Percentiles rank a stretch among this genome's conserved stretches.
These are phyloP conservation scores for Xerocomellus dryophilus DNA, from an alignment of 768 basidiomycete genomes.

Conservation along the genomic window DNA sequence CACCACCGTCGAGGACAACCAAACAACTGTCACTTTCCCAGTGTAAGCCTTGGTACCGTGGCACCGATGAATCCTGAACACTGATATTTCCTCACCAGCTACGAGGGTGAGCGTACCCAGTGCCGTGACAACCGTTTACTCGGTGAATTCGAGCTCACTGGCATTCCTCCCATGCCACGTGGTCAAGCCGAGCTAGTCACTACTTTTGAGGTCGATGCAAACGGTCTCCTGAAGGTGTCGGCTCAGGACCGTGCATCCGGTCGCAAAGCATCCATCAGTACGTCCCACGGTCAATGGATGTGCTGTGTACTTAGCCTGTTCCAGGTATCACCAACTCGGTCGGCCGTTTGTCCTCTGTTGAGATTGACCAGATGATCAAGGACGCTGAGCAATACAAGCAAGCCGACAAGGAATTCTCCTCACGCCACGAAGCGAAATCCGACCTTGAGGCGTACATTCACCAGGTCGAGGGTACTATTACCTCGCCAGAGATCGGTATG, in stretches of 20 bases:
- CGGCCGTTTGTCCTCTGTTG: conserved; percentile 92
- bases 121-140: conserved; percentile 99
- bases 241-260: conserved; percentile 98
- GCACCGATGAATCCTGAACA: not conserved
- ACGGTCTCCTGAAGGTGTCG: conserved; percentile 98
- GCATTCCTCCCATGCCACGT: conserved; percentile 98
- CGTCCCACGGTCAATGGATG: conserved; percentile 30
- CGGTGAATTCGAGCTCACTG: conserved; percentile 98
- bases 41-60: conserved; percentile 52
- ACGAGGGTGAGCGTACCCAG: conserved; percentile 99
- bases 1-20: conserved; percentile 99
- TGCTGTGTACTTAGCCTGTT: conserved; percentile 7
- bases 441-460: conserved; percentile 98
- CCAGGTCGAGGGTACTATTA: conserved; percentile 94
- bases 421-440: conserved; percentile 96
- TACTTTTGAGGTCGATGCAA: conserved; percentile 99
- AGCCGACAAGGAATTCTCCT: conserved; percentile 96
- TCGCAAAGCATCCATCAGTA: conserved; percentile 97
- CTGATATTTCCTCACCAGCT: conserved; percentile 41
- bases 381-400: conserved; percentile 95
- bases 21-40: conserved; percentile 99
- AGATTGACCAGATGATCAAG: conserved; percentile 99
- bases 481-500: conserved; percentile 94
- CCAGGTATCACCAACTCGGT: conserved; percentile 97
- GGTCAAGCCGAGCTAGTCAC: conserved; percentile 99